Evolutionary conservation across 768 basidiomycete genomes (phyloP), one percentile per base, ranked within the genome.

Genomic region (Russula vinacea): DNA sequence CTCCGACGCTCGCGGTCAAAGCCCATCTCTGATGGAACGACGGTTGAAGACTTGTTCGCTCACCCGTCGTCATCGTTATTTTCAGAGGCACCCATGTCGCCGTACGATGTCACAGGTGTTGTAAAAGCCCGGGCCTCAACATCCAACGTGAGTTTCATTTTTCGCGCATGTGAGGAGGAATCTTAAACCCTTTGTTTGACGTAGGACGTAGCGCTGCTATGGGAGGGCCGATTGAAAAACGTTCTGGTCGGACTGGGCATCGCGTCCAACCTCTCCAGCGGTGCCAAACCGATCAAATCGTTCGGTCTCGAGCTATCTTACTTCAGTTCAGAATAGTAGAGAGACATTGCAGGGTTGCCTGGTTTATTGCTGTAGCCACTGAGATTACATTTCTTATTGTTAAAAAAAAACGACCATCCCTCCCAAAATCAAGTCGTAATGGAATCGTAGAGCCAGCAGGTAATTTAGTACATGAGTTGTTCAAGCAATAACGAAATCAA

Each of bases 271-370:
- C 80, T 98, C 16, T 85, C 90, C 2, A 90, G 85, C 71, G 81
- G 91, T 50, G 83, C 88, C 55, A 92, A 89, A 73, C 94, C 94
- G 11, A 93, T 98, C 66, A 88, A 86, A 73, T 87, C 90, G 13
- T 81, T 98, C 47, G 94, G 94, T 5, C 78, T 98, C n/a, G 94
- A 98, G 73, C 78, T 98, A 47, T 92, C 94, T 42, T 97, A 95
- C 74, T 97, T 95, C 71, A 90, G 89, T 74, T 86, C 89, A 17
- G 81, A 72, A 54, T 76, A 71, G 67, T 51, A n/a, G 22, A n/a
- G 22, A 35, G 24, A 58, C 5, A 13, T 33, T 37, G 19, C 14
- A 19, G 53, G 9, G 42, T 44, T 33, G n/a, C 24, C 33, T 54
- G 37, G 6, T 53, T 47, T 22, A 52, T 58, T 64, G 19, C 32